These are phyloP conservation scores for Neurospora crassa DNA, from an alignment of 2,329 filamentous ascomycete species.

Conservation along the genomic window DNA sequence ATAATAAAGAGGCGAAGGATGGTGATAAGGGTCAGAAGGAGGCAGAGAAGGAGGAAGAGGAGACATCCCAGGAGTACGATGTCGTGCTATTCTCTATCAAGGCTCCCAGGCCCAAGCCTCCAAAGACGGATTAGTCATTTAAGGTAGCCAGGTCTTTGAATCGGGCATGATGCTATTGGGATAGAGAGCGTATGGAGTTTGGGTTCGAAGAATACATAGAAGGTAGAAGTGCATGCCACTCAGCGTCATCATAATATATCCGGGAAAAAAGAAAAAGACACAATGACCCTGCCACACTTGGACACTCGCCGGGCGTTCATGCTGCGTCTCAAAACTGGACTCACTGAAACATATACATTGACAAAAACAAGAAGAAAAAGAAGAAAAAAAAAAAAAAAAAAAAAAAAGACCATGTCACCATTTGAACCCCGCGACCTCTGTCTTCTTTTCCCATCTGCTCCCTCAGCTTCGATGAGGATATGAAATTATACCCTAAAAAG, in stretches of 20 bases:
- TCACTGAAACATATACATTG: neutral
- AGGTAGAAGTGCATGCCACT: neutral
- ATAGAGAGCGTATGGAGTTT: neutral
- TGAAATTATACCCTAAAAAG: neutral
- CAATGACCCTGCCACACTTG: too few relatives aligned
- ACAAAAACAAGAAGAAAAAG: neutral
- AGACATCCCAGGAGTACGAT: constrained; percentile 8
- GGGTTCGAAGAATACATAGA: neutral
- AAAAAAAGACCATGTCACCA: neutral
- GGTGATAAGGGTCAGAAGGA: constrained; percentile 21
- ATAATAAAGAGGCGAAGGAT: constrained; percentile 17
- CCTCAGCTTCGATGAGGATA: neutral
- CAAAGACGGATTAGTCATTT: constrained; percentile 11
- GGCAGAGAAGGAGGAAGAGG: constrained; percentile 10
- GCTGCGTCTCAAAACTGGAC: neutral
- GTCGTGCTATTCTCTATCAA: constrained; percentile 22
- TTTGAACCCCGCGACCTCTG: neutral
- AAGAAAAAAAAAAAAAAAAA: neutral
- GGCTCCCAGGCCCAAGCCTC: constrained; percentile 7
- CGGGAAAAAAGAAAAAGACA: too few relatives aligned
- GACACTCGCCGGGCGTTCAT: neutral
- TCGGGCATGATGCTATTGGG: too few relatives aligned
- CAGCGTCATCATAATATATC: neutral
- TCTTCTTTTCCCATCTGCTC: neutral
- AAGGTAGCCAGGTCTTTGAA: neutral